Evolutionary conservation across 2,329 filamentous ascomycete genomes (phyloP).

Genomic region (Sclerotinia glacialis): DNA sequence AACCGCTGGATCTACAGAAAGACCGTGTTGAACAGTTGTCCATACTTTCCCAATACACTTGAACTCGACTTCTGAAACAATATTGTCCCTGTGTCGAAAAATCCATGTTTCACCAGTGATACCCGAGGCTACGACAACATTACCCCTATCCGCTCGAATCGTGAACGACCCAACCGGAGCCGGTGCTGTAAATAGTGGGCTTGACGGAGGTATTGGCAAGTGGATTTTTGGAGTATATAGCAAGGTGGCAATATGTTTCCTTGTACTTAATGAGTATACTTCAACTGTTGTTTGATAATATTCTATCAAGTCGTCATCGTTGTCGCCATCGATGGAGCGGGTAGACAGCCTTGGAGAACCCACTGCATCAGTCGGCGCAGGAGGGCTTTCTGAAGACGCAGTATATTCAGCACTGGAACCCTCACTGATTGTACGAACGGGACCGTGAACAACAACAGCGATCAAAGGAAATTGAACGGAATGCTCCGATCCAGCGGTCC

Average conservation of each 20-base stretch:
- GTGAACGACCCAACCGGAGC: conserved; percentile 69
- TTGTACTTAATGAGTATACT: conserved; percentile 79
- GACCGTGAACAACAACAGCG: conserved; percentile 77
- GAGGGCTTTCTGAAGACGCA: conserved; percentile 28
- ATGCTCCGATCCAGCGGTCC: conserved; percentile 54
- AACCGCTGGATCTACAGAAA: conserved; percentile 41
- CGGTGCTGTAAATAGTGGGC: conserved; percentile 66
- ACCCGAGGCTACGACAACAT: conserved; percentile 73
- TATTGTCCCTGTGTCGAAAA: conserved; percentile 50
- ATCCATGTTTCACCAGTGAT: conserved; percentile 84
- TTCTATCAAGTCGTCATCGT: conserved; percentile 44
- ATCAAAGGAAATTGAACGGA: conserved; percentile 67
- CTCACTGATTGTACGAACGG: conserved; percentile 47
- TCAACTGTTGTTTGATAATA: conserved; percentile 86
- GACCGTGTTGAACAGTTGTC: conserved; percentile 73
- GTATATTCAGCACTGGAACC: conserved; percentile 29
- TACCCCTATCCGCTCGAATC: conserved; percentile 69
- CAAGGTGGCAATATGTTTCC: conserved; percentile 67
- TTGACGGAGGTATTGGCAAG: conserved; percentile 55
- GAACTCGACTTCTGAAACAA: conserved; percentile 4
- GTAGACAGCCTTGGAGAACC: conserved; percentile 41
- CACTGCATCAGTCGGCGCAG: conserved; percentile 28
- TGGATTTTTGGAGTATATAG: conserved; percentile 65
- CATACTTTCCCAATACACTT: conserved; percentile 71
- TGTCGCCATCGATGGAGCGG: conserved; percentile 39